phyloP scores from a whole-genome alignment of 2,329 filamentous ascomycete species.

The Chalaropsis ovoidea region DNA sequence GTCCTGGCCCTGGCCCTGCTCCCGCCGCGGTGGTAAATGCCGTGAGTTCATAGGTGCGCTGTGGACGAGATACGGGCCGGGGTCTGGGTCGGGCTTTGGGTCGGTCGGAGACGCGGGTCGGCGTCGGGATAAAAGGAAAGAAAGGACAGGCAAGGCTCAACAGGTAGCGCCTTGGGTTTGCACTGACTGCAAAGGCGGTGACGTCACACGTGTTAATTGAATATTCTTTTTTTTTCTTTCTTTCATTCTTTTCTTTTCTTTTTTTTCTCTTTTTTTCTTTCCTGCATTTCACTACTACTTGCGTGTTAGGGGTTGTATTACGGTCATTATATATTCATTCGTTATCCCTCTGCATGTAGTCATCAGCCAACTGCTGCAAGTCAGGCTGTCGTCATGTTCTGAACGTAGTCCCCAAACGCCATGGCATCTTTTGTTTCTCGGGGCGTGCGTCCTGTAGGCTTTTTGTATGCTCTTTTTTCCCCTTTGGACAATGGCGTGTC shows the following conservation, averaged over 20 bases:
- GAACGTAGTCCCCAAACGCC: not conserved
- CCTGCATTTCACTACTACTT: slow-evolving; percentile 23
- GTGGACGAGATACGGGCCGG: too few relatives aligned
- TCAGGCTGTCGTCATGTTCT: not conserved
- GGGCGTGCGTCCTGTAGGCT: slow-evolving; percentile 10
- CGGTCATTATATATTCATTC: slow-evolving; percentile 18
- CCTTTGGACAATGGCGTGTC: not conserved
- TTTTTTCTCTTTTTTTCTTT: slow-evolving; percentile 23
- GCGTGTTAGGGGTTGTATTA: slow-evolving; percentile 16
- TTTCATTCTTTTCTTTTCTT: not conserved
- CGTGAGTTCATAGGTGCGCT: not conserved
- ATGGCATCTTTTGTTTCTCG: slow-evolving; percentile 13
- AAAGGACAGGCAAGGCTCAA: not conserved
- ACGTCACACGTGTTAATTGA: not conserved
- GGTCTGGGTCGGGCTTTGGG: not conserved
- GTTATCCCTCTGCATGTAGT: slow-evolving; percentile 7
- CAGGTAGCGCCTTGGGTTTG: not conserved
- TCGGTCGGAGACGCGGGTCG: not conserved
- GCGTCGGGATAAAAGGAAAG: not conserved
- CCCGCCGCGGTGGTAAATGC: not conserved
- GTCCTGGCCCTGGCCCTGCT: too few relatives aligned
- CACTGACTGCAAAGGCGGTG: not conserved
- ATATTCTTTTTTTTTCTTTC: not conserved
- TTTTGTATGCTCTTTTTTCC: not conserved
- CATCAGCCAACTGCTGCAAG: not conserved